phyloP scores from a whole-genome alignment of 2,329 filamentous ascomycete species.

The Zymoseptoria pseudotritici region DNA sequence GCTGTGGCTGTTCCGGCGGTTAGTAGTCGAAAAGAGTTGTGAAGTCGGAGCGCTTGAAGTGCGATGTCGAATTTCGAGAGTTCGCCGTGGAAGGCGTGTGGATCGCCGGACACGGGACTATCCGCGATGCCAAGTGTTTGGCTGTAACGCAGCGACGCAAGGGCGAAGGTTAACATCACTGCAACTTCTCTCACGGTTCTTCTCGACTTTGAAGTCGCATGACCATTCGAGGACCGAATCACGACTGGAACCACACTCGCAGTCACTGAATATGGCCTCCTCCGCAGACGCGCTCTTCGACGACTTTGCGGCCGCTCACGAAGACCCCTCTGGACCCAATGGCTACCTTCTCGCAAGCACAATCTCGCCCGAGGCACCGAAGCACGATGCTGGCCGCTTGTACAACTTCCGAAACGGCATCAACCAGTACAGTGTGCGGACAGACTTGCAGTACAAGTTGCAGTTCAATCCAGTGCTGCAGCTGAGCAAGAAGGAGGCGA shows the following conservation, averaged over 20 bases:
- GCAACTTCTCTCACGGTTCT: too few species aligned
- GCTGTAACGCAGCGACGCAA: neutral
- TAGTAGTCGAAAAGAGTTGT: neutral
- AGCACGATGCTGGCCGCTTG: conserved; percentile 57
- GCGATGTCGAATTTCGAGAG: neutral
- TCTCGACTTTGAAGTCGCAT: neutral
- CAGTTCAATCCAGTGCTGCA: conserved; percentile 50
- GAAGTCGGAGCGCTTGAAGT: neutral
- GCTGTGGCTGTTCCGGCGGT: conserved; percentile 11
- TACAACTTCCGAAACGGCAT: conserved; percentile 64
- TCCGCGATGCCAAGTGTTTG: neutral
- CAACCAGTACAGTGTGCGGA: conserved; percentile 57
- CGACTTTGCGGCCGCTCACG: conserved; percentile 65
- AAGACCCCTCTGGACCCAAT: conserved; percentile 55
- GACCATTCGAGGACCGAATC: neutral
- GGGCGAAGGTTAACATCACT: neutral
- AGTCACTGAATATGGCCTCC: conserved; percentile 2
- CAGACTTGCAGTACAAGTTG: conserved; percentile 63
- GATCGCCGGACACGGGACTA: neutral
- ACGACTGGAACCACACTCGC: neutral
- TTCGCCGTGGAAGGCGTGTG: neutral
- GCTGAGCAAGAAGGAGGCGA: conserved; percentile 52
- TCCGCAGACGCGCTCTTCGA: conserved; percentile 58
- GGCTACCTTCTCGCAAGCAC: conserved; percentile 69
- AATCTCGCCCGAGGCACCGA: conserved; percentile 62